Percentiles rank a stretch among this genome's conserved stretches.
phyloP scores from a whole-genome alignment of 495 filamentous ascomycete species.

The Cenococcum geophilum region DNA sequence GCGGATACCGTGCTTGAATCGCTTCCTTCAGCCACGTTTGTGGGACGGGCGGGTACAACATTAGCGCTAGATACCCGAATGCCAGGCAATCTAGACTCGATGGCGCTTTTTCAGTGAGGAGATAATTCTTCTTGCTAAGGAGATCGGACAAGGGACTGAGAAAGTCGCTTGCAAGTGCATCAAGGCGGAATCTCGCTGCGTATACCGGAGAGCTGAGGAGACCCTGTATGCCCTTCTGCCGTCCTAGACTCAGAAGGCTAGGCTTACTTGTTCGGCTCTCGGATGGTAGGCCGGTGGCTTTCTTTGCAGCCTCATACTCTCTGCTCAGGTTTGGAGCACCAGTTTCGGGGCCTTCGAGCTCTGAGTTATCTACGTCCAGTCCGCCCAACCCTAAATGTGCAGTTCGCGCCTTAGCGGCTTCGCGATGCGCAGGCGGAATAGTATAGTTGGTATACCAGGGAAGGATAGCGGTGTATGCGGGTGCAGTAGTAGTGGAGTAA shows the following conservation, averaged over 20 bases:
- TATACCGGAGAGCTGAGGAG: conserved; percentile 34
- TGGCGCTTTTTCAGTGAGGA: conserved; percentile 47
- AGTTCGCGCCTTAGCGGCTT: conserved; percentile 62
- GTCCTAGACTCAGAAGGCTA: conserved; percentile 30
- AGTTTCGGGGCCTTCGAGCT: conserved; percentile 20
- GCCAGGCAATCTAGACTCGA: conserved; percentile 72
- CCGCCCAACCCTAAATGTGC: conserved; percentile 65
- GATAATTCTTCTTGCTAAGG: conserved; percentile 50
- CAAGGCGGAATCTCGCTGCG: conserved; percentile 58
- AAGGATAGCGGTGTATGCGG: conserved; percentile 68
- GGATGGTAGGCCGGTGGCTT: conserved; percentile 19
- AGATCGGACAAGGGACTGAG: conserved; percentile 62
- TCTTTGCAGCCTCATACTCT: conserved; percentile 30
- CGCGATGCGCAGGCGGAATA: conserved; percentile 59
- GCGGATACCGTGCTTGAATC: conserved; percentile 52
- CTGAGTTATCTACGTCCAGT: conserved; percentile 50
- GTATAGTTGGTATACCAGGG: conserved; percentile 80
- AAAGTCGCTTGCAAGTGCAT: conserved; percentile 60
- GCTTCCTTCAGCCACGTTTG: conserved; percentile 63
- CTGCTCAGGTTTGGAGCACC: conserved; percentile 8
- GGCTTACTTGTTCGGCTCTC: conserved; percentile 23
- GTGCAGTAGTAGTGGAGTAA: conserved; percentile 65
- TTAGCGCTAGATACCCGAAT: conserved; percentile 69
- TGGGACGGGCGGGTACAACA: conserved; percentile 63
- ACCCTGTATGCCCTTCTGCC: conserved; percentile 30